Conservation (phyloP, 495 filamentous ascomycete genomes). For the Penicillium angulare region DNA sequence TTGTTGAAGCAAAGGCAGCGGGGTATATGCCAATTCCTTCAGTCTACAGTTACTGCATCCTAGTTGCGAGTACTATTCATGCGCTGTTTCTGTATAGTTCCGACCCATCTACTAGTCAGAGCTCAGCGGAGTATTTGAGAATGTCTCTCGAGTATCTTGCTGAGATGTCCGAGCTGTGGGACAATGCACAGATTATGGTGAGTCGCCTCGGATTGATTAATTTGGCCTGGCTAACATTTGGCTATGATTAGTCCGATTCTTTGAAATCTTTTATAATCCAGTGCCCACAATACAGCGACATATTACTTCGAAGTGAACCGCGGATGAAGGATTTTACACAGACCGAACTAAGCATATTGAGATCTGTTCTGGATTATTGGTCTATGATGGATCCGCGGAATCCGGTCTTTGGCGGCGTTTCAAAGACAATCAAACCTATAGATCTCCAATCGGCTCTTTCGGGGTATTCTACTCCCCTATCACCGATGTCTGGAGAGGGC, state of each 20-base stretch:
- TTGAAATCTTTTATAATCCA: slow-evolving; percentile 20
- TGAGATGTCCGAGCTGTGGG: slow-evolving; percentile 23
- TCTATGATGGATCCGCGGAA: slow-evolving; percentile 26
- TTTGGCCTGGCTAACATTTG: too few relatives aligned
- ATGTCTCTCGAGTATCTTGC: slow-evolving; percentile 17
- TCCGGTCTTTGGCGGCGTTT: slow-evolving; percentile 11
- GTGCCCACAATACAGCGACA: slow-evolving; percentile 19
- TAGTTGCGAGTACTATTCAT: slow-evolving; percentile 27
- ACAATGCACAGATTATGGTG: slow-evolving; percentile 23
- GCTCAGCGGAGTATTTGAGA: slow-evolving; percentile 20
- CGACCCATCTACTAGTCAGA: slow-evolving; percentile 6
- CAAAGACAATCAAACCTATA: not conserved
- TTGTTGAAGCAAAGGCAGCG: slow-evolving; percentile 26
- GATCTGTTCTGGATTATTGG: slow-evolving; percentile 23
- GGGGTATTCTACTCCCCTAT: slow-evolving; percentile 10
- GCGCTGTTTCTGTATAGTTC: slow-evolving; percentile 16
- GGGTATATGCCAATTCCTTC: slow-evolving; percentile 23
- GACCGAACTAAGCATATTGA: slow-evolving; percentile 15
- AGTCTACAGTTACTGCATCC: slow-evolving; percentile 27
- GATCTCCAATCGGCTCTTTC: not conserved
- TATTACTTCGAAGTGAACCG: slow-evolving; percentile 17
- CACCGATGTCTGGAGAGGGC: not conserved
- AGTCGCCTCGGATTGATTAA: too few relatives aligned
- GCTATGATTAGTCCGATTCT: slow-evolving; percentile 9
- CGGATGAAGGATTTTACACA: slow-evolving; percentile 14